Evolutionary conservation across 2,329 filamentous ascomycete species (phyloP).

Genomic region (Sclerotinia trifoliorum): DNA sequence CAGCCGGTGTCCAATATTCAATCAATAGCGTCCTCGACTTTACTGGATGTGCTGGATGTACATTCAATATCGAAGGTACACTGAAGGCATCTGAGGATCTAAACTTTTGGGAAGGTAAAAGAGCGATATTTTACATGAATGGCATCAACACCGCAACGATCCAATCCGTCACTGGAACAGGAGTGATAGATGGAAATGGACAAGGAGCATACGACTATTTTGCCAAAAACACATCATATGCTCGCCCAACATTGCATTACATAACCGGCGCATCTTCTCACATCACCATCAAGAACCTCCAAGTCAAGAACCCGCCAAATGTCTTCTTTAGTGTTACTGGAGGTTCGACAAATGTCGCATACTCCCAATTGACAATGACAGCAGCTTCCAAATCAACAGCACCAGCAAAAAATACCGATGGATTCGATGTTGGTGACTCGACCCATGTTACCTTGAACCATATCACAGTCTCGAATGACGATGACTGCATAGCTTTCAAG

Average conservation of each 20-base stretch:
- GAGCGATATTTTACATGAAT: slow-evolving; percentile 44
- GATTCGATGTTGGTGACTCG: slow-evolving; percentile 49
- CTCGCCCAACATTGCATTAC: slow-evolving; percentile 45
- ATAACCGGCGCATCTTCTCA: slow-evolving; percentile 42
- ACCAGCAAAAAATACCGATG: slow-evolving; percentile 53
- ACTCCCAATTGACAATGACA: slow-evolving; percentile 42
- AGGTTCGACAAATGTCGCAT: slow-evolving; percentile 41
- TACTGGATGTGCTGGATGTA: slow-evolving; percentile 45
- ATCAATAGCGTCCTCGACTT: slow-evolving; percentile 47
- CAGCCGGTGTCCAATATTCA: slow-evolving; percentile 44
- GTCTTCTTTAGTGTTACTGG: slow-evolving; percentile 47
- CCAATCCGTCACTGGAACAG: slow-evolving; percentile 43
- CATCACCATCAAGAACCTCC: slow-evolving; percentile 43
- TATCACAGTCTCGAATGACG: slow-evolving; percentile 54
- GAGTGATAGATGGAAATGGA: slow-evolving; percentile 49
- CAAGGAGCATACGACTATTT: slow-evolving; percentile 46
- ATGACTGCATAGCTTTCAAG: slow-evolving; percentile 59
- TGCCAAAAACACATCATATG: slow-evolving; percentile 42
- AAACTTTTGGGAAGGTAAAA: slow-evolving; percentile 45
- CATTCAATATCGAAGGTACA: slow-evolving; percentile 48
- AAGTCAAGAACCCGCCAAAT: slow-evolving; percentile 46
- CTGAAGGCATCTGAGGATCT: slow-evolving; percentile 44
- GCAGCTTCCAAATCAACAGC: slow-evolving; percentile 44
- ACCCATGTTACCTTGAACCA: slow-evolving; percentile 50
- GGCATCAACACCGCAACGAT: slow-evolving; percentile 44